Base-by-base conservation (phyloP, 106 monocot genomes). In the Cymbidium sinense region DNA sequence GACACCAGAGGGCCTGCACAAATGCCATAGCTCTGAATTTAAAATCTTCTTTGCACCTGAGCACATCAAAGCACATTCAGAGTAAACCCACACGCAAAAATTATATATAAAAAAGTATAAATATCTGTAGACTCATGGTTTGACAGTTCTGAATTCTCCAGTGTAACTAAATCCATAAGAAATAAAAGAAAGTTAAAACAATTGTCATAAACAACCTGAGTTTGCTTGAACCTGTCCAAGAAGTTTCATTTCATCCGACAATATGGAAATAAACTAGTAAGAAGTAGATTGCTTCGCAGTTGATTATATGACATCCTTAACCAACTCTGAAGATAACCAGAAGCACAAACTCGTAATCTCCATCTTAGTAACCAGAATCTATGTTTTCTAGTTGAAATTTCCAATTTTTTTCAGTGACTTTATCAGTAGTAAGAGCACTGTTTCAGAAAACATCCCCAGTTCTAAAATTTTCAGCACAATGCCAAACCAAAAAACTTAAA, bases 21-120 rank as follows among this genome's bases (percentile, higher is more conserved):
- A 18, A 82, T 98, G 96, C 96, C 96, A 98, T 27, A 98, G 88
- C 79, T 98, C 96, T 9, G 96, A 98, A 76, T 90, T 86, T 28
- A 94, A 84, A 74, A 76, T 77, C 78, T 90, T 91, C 79, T 81
- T 94, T 73, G 72, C 64, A 70, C 80, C 96, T 94, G 65, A 83
- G 34, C 31, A 17, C 74, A 78, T 74, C 34, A 34, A 80, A 44
- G 21, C 5, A 17, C 11, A 74, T 50, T n/a, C 41, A 36, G 3
- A 70, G 35, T 13, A 43, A 58, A 70, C n/a, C n/a, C n/a, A n/a
- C n/a, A n/a, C 30, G 21, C 62, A 6, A 70, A 58, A 44, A 37
- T n/a, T n/a, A n/a, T n/a, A n/a, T n/a, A n/a, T n/a, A 25, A 73
- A n/a, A 21, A 79, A 34, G 29, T 34, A 35, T 17, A 23, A 21